phyloP scores from a whole-genome alignment of 257 asterid genomes.

The Salvia rosmarinus region DNA sequence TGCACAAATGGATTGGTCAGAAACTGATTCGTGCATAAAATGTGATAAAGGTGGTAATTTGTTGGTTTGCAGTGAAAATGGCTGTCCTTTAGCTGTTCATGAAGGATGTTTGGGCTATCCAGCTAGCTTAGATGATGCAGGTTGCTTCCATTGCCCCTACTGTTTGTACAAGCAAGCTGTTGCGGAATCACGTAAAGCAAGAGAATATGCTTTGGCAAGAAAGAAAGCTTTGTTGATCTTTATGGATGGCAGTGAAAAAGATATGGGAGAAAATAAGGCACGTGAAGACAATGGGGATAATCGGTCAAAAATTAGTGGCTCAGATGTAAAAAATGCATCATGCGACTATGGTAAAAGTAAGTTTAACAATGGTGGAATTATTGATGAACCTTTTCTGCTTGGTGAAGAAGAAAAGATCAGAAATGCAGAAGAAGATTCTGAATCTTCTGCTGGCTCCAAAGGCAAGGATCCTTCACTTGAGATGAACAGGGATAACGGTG shows the following conservation, averaged over 20 bases:
- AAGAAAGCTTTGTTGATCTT: constrained; percentile 65
- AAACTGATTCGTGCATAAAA: constrained; percentile 58
- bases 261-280: constrained; percentile 32
- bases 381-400: constrained; percentile 21
- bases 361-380: constrained; percentile 19
- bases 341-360: constrained; percentile 13
- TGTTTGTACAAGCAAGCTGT: constrained; percentile 58
- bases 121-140: constrained; percentile 53
- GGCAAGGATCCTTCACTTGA: constrained; percentile 28
- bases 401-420: constrained; percentile 32
- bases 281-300: constrained; percentile 29
- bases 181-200: constrained; percentile 53
- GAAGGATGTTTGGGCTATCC: constrained; percentile 63
- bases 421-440: constrained; percentile 35
- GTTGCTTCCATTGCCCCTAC: constrained; percentile 77
- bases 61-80: constrained; percentile 62
- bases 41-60: constrained; percentile 65
- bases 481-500: constrained; percentile 17
- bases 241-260: constrained; percentile 43
- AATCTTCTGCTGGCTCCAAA: constrained; percentile 32
- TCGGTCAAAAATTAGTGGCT: constrained; percentile 26
- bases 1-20: constrained; percentile 53
- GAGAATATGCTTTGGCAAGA: constrained; percentile 54
- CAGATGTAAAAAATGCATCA: constrained; percentile 14
- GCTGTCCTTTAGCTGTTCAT: constrained; percentile 74